These are phyloP conservation scores for Pterocarpus macrocarpus DNA, from an alignment of 306 rosid genomes.

Conservation along the genomic window DNA sequence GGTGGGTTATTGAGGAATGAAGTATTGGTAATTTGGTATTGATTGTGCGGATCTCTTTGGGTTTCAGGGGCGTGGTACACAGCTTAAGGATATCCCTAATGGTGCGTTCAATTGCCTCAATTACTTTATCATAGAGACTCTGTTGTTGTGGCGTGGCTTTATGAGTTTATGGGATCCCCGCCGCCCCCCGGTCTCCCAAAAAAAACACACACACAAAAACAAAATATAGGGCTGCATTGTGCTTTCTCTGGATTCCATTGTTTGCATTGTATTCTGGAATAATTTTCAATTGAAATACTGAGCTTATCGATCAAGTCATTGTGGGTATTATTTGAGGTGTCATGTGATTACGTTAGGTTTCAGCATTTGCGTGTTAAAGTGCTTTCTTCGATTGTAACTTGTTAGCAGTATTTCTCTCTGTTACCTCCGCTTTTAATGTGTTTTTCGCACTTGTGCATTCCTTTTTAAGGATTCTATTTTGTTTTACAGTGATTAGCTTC, in stretches of 20 bases:
- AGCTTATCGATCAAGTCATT: conserved; percentile 1
- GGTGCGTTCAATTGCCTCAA: conserved; percentile 56
- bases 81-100: conserved; percentile 90
- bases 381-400: not conserved
- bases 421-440: not conserved
- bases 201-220: too few species aligned
- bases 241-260: not conserved
- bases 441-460: not conserved
- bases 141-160: not conserved
- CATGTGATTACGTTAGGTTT: not conserved
- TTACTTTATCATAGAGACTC: not conserved
- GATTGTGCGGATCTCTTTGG: conserved; percentile 18
- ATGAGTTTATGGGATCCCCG: not conserved
- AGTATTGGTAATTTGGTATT: conserved; percentile 14
- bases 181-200: too few species aligned
- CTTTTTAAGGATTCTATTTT: not conserved
- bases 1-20: not conserved
- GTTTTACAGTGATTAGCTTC: not conserved
- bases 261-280: not conserved
- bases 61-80: conserved; percentile 88
- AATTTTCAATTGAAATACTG: not conserved
- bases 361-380: not conserved
- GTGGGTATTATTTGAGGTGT: not conserved
- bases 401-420: not conserved
- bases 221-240: conserved; percentile 1